Base-by-base conservation (phyloP, 768 basidiomycete species). In the Cystoderma amianthinum region DNA sequence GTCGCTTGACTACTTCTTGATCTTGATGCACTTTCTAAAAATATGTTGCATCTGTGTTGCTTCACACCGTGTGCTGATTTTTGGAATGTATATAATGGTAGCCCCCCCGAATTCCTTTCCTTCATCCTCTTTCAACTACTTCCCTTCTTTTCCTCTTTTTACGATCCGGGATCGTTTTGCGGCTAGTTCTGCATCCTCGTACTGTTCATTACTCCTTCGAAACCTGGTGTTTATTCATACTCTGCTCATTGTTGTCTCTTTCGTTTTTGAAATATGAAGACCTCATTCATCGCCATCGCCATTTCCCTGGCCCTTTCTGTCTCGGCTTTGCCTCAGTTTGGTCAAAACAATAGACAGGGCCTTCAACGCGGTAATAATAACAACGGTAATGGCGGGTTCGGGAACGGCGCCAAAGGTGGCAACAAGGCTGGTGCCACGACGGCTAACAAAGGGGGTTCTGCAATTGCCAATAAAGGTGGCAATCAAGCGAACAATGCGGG, bases 211-310 rank as follows among this genome's bases (percentile, higher is more conserved):
- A 61, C 65, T 57, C 56, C 65, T 60, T 28, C 71, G 72, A 70
- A 71, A 68, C 25, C 72, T 68, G 71, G 72, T 71, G 72, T 74
- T 71, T 61, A 57, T 57, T 62, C 53, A 54, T 53, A 57, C 38
- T 44, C 43, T 40, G n/a, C 60, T 55, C 52, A 54, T 48, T 48
- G 43, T 34, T 44, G 49, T 47, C 34, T 28, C n/a, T 10, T 50
- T 51, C 47, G 50, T 51, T 48, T 48, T 50, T 50, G 50, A 46
- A 39, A 40, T 48, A 56, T 28, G 25, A 28, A 51, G 54, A 49
- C 45, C 50, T 53, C 39, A 40, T 25, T 43, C 50, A 32, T 48
- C 51, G 49, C 32, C 45, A n/a, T 43, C 38, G 25, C 25, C n/a
- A 7, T 28, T 7, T 28, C 25, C 7, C n/a, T 7, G 7, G 25